Conservation (phyloP, 2,329 filamentous ascomycete genomes). For the Pseudogymnoascus sp. region DNA sequence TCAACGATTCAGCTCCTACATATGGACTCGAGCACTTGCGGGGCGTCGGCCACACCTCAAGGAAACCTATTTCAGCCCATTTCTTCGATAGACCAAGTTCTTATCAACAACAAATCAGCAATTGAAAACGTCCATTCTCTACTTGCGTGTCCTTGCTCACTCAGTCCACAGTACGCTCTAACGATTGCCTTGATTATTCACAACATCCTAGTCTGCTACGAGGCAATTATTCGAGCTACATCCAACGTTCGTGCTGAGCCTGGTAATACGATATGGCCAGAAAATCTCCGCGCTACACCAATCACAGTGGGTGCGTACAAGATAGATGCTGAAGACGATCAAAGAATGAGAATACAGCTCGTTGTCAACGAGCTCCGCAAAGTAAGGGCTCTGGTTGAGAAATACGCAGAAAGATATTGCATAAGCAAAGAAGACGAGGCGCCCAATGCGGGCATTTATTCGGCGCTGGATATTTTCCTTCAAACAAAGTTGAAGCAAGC, state of each 20-base stretch:
- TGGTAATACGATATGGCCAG: neutral
- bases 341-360: slow-evolving; percentile 1
- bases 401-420: neutral
- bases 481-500: slow-evolving; percentile 2
- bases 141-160: neutral
- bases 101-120: slow-evolving; percentile 1
- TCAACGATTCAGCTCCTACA: slow-evolving; percentile 1
- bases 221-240: slow-evolving; percentile 3
- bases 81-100: slow-evolving; percentile 2
- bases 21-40: neutral
- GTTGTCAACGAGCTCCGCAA: slow-evolving; percentile 1
- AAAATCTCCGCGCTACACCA: neutral
- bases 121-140: slow-evolving; percentile 1
- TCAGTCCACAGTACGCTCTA: neutral
- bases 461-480: neutral
- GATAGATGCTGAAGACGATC: slow-evolving; percentile 1
- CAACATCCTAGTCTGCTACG: neutral
- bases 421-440: neutral
- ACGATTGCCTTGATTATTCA: neutral
- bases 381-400: neutral
- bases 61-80: neutral
- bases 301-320: slow-evolving; percentile 1
- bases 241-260: neutral
- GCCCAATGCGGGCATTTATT: neutral
- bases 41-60: neutral